Evolutionary conservation across 768 basidiomycete genomes (phyloP).

Genomic region (Trametes cubensis): DNA sequence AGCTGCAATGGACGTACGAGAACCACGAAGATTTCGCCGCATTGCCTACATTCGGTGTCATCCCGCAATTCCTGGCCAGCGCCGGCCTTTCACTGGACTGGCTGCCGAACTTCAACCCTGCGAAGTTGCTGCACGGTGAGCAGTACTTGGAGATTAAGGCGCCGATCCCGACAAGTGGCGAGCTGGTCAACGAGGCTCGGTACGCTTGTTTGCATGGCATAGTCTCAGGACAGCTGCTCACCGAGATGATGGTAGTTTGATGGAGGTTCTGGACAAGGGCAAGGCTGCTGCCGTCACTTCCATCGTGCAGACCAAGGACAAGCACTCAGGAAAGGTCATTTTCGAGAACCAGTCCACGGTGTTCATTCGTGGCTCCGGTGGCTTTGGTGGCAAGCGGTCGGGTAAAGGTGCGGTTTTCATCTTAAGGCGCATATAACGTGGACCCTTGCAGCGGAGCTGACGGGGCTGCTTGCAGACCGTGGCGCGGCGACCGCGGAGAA

Average conservation of each 20-base stretch:
- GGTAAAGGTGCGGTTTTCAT: conserved; percentile 64
- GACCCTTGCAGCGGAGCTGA: background rate
- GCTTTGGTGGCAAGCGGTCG: conserved; percentile 88
- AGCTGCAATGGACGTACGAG: conserved; percentile 91
- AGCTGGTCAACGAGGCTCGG: conserved; percentile 76
- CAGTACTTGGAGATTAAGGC: conserved; percentile 89
- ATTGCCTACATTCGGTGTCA: conserved; percentile 92
- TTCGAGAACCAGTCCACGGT: conserved; percentile 93
- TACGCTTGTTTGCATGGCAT: conserved; percentile 34
- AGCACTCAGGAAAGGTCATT: conserved; percentile 71
- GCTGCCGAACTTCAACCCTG: conserved; percentile 94
- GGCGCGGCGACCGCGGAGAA: conserved; percentile 87
- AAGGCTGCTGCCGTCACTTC: conserved; percentile 91
- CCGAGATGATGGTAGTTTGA: conserved; percentile 45
- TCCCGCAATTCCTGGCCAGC: conserved; percentile 85
- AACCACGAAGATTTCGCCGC: conserved; percentile 83
- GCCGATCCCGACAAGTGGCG: conserved; percentile 83
- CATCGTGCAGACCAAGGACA: conserved; percentile 80
- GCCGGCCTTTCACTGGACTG: conserved; percentile 73
- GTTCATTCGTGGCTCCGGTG: conserved; percentile 93
- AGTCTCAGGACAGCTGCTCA: background rate
- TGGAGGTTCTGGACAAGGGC: conserved; percentile 88
- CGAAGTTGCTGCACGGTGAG: conserved; percentile 97
- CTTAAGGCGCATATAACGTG: background rate
- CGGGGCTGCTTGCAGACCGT: conserved; percentile 58